Percentiles rank a stretch among this genome's conserved stretches.
Evolutionary conservation across 2,329 filamentous ascomycete genomes (phyloP).

Genomic region (Aspergillus japonicus): DNA sequence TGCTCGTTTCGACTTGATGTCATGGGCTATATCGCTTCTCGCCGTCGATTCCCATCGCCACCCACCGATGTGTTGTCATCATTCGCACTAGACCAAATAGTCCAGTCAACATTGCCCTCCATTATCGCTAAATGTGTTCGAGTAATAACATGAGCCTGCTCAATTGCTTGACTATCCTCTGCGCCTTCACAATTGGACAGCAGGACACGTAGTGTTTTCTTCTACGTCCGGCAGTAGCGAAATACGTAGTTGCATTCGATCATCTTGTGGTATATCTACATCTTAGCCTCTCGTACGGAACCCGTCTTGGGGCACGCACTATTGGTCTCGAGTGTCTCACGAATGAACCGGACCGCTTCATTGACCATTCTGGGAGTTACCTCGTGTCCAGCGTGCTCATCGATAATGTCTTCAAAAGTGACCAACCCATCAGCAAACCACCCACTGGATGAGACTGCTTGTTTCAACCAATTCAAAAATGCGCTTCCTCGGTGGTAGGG

Average conservation of each 20-base stretch:
- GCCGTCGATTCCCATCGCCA: neutral
- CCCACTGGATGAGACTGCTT: conserved; percentile 37
- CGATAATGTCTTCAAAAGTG: conserved; percentile 57
- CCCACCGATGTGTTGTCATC: no score
- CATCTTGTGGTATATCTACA: conserved; percentile 21
- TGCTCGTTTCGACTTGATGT: neutral
- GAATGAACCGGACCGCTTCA: conserved; percentile 56
- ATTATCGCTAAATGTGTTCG: no score
- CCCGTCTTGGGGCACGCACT: conserved; percentile 23
- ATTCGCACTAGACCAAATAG: no score
- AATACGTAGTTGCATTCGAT: neutral
- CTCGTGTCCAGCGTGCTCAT: conserved; percentile 58
- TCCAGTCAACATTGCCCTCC: no score
- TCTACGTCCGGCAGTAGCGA: neutral
- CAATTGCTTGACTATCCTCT: no score
- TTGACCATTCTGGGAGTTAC: conserved; percentile 57
- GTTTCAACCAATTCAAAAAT: conserved; percentile 58
- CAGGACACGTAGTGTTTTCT: neutral
- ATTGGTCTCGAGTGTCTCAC: conserved; percentile 37
- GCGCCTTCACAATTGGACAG: no score
- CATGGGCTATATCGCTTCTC: neutral
- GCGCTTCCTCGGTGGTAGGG: conserved; percentile 57
- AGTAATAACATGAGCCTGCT: no score
- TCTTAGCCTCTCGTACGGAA: conserved; percentile 38
- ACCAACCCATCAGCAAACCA: conserved; percentile 54